Conservation (phyloP, 75 land plant species). For the Ceratopteris richardii region DNA sequence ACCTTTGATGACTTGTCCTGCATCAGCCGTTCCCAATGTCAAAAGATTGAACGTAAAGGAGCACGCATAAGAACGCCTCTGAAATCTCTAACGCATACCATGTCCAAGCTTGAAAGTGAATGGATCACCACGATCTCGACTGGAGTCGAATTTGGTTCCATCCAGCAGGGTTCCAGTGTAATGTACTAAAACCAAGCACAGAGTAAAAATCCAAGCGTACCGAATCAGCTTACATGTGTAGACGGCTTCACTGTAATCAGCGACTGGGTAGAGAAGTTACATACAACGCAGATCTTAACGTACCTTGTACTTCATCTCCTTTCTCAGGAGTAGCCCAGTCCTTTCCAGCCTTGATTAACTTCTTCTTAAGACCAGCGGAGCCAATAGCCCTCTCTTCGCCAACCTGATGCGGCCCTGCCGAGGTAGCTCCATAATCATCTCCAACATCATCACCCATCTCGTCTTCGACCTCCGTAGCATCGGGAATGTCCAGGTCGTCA, state of each 20-base stretch:
- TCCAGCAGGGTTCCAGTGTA: constrained; percentile 64
- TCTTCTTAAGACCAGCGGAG: constrained; percentile 42
- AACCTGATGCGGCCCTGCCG: constrained; percentile 37
- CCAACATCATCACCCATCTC: constrained; percentile 42
- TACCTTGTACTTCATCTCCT: constrained; percentile 57
- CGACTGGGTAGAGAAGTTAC: no score
- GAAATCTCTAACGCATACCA: no score
- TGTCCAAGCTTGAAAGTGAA: constrained; percentile 55
- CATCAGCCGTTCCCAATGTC: no score
- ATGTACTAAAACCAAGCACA: constrained; percentile 45
- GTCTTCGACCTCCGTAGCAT: constrained; percentile 12
- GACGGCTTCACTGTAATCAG: no score
- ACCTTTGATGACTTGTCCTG: constrained; percentile 72
- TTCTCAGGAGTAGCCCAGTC: constrained; percentile 39
- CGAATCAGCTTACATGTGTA: background rate
- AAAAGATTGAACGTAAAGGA: no score
- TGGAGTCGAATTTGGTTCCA: constrained; percentile 69
- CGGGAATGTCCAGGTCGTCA: constrained; percentile 21
- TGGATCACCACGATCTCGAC: constrained; percentile 49
- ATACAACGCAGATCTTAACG: no score
- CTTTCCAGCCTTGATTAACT: constrained; percentile 37
- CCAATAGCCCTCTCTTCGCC: constrained; percentile 51
- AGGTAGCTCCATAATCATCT: constrained; percentile 47
- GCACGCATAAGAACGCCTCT: background rate
- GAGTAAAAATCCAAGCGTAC: background rate